Evolutionary conservation across 225 moss, liverwort and hornwort genomes (phyloP), one percentile per base, ranked within the genome.

Genomic region (Climacium dendroides): DNA sequence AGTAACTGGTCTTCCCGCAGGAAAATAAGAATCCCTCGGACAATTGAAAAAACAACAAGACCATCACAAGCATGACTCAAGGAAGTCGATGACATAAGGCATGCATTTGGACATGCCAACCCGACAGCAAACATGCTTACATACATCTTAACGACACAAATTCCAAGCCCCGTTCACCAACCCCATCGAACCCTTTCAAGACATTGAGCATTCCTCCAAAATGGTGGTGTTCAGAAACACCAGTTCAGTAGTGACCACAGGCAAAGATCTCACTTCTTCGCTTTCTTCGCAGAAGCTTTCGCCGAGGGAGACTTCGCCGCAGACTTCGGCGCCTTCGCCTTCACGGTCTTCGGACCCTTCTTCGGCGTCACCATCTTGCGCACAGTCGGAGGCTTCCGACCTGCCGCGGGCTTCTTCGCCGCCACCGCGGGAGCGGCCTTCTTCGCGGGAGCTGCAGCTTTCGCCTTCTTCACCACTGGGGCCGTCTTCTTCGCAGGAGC

Each of bases 321-420:
- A 16, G 94, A 89, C 64, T 92, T 94, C 50, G 91, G 50, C 0
- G 91, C 89, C 47, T 76, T 76, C 35, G 76, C 15, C 76, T 93
- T 96, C 28, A 95, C 89, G 19, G 90, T 84, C 89, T 92, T 90
- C 25, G 91, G 86, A 47, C 91, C 62, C 66, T 95, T 96, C 91
- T 96, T 97, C 43, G 97, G 96, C 11, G 94, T 96, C 79, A 85
- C 85, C 20, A 78, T 62, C 80, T 91, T 97, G 45, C 97, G 92
- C 82, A 93, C 93, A 1, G 88, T 91, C 30, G 89, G 90, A 6
- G 96, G 92, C 85, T 93, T 96, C 81, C 92, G 48, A 24, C 90
- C 94, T 23, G 86, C 82, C 6, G 58, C 79, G 5, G 87, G 82
- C 58, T 91, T 91, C 91, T 92, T 95, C 62, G 82, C 92, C 62